phyloP scores from a whole-genome alignment of 129 eudicot genomes.

The Chrysanthemum seticuspe region DNA sequence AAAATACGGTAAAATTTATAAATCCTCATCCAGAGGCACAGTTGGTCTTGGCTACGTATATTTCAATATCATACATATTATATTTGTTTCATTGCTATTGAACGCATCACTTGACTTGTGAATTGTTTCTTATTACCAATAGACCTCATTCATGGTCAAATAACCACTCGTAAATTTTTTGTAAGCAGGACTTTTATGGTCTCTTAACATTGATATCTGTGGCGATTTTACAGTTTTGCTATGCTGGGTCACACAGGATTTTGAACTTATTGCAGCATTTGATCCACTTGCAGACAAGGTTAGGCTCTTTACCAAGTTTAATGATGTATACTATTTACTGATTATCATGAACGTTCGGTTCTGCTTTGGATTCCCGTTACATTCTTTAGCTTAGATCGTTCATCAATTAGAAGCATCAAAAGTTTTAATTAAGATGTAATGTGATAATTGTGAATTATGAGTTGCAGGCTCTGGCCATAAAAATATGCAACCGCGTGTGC shows the following conservation, averaged over 20 bases:
- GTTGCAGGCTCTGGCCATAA: constrained; percentile 74
- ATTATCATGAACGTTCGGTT: background rate
- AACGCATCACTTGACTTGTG: too few relatives aligned
- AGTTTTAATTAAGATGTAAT: background rate
- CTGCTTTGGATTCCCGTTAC: constrained; percentile 6
- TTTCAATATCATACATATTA: too few relatives aligned
- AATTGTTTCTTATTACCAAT: too few relatives aligned
- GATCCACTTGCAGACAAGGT: constrained; percentile 96
- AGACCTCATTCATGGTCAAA: too few relatives aligned
- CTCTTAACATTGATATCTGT: background rate
- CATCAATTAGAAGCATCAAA: background rate
- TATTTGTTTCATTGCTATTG: too few relatives aligned
- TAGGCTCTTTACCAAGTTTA: constrained; percentile 13
- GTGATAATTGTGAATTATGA: constrained; percentile 5
- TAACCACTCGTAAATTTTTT: background rate
- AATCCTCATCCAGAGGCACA: background rate
- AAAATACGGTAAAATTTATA: constrained; percentile 54
- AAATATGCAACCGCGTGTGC: constrained; percentile 74
- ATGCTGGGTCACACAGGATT: constrained; percentile 87
- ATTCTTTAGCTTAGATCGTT: background rate
- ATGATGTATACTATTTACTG: background rate
- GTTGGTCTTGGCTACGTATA: too few relatives aligned
- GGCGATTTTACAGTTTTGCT: constrained; percentile 54
- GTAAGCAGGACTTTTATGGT: background rate
- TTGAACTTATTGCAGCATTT: constrained; percentile 89